A percentile compares a stretch with the other conserved stretches of the same genome.
phyloP scores from a whole-genome alignment of 177 flowering plant genomes.

The Vitis hybrid region DNA sequence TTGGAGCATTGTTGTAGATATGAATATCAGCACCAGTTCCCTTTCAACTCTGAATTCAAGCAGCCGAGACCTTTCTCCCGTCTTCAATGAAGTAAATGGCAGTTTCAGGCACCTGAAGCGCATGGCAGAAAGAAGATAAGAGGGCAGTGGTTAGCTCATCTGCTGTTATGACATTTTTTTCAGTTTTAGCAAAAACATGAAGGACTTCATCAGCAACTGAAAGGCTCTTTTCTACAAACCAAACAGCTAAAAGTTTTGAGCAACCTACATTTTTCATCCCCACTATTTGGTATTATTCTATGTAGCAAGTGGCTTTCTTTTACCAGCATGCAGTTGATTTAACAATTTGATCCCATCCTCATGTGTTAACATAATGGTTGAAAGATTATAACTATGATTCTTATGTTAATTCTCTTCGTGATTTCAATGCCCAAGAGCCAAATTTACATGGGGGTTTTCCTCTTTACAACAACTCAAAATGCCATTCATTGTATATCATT shows the following conservation, averaged over 20 bases:
- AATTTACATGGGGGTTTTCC: no score
- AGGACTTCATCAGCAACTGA: neutral
- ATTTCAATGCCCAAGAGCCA: neutral
- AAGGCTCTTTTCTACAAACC: neutral
- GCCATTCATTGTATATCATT: neutral
- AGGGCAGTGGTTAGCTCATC: neutral
- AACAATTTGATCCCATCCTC: neutral
- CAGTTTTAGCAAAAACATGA: neutral
- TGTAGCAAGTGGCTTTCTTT: neutral
- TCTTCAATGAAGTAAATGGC: constrained; percentile 35
- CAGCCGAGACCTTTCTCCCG: constrained; percentile 30
- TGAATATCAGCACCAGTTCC: neutral
- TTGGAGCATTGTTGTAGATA: no score
- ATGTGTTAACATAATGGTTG: neutral
- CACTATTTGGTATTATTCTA: neutral
- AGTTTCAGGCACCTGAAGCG: constrained; percentile 24
- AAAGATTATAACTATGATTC: neutral
- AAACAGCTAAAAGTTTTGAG: neutral
- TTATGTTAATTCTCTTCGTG: neutral
- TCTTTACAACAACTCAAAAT: no score
- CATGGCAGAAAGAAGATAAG: neutral
- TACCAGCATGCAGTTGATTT: neutral
- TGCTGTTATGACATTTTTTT: neutral
- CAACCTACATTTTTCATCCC: neutral
- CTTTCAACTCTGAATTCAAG: constrained; percentile 5